Evolutionary conservation across 805 yeast species (phyloP).

Genomic region (Zygoascus ofunaensis): DNA sequence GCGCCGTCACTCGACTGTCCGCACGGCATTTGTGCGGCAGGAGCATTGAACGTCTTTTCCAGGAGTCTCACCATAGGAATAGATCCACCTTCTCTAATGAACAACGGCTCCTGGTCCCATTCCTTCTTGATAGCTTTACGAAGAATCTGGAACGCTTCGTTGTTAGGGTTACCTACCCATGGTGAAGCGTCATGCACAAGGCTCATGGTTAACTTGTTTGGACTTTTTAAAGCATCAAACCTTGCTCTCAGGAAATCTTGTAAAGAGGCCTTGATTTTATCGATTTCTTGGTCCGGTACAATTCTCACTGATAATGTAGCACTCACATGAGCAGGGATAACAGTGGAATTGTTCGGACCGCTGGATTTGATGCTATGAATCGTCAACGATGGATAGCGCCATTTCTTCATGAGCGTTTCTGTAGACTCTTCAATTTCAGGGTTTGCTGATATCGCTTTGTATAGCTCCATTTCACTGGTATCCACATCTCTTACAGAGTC

Average conservation of each 20-base stretch:
- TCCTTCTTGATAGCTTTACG: constrained; percentile 50
- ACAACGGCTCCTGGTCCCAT: constrained; percentile 78
- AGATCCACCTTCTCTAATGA: constrained; percentile 93
- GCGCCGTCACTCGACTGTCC: constrained; percentile 95
- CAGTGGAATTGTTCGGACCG: constrained; percentile 84
- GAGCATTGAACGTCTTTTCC: constrained; percentile 74
- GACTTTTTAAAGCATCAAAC: constrained; percentile 46
- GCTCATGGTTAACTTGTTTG: constrained; percentile 51
- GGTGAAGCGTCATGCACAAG: constrained; percentile 86
- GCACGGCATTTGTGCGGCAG: constrained; percentile 93
- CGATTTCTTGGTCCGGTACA: constrained; percentile 79
- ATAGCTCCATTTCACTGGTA: constrained; percentile 48
- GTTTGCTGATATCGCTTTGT: constrained; percentile 48
- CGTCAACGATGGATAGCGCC: constrained; percentile 87
- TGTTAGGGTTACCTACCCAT: constrained; percentile 85
- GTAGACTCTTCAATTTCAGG: constrained; percentile 26
- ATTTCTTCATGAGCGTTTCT: constrained; percentile 52
- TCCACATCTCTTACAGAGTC: constrained; percentile 54
- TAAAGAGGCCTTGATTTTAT: constrained; percentile 45
- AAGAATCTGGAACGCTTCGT: constrained; percentile 61
- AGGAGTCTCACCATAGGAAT: constrained; percentile 82
- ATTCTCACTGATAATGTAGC: constrained; percentile 75
- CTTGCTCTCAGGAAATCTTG: constrained; percentile 36
- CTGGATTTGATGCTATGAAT: constrained; percentile 77
- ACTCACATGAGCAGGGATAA: constrained; percentile 73